Evolutionary conservation across 495 filamentous ascomycete genomes (phyloP), one percentile per base, ranked within the genome.

Genomic region (Hypoxylon fragiforme): DNA sequence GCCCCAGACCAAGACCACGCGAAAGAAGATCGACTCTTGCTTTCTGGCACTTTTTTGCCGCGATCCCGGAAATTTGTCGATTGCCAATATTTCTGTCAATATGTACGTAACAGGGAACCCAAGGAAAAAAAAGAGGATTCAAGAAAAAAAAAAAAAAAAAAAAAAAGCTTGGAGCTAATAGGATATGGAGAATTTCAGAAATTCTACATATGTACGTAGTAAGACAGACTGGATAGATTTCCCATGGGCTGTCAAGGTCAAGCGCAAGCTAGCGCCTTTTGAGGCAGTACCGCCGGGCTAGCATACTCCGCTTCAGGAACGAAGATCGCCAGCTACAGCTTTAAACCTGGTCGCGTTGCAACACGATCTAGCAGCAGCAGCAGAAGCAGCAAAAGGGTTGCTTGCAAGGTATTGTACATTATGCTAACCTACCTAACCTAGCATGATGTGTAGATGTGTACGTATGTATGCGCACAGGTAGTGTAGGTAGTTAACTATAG

Each of bases 261-360:
- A 47, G 47, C 50, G 36, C 38, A 38, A 37, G 46, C 57, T 71
- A 71, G 60, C 41, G 68, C 65, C 34, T 44, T 70, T 77, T 62
- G 24, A 70, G 70, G 61, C 70, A 57, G 57, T 51, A 58, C 31
- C 64, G 64, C 72, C 72, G 72, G 62, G n/a, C 53, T 61, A 51
- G 54, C 54, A 69, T 59, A 50, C 67, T 63, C 67, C 63, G 52
- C 65, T 68, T 67, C n/a, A n/a, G 26, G 50, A 64, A 65, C 56
- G 62, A 70, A 61, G 69, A 72, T 73, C 69, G 54, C 52, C 56
- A 56, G 54, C 69, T 59, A 64, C 69, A 54, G 52, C 43, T 53
- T n/a, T n/a, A n/a, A 56, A 49, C 48, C 69, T 63, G 32, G 57
- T 58, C 62, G 57, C n/a, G 54, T 65, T 65, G 60, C 59, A 59